Evolutionary conservation across 2,329 filamentous ascomycete genomes (phyloP).

Genomic region (Aspergillus candidus): DNA sequence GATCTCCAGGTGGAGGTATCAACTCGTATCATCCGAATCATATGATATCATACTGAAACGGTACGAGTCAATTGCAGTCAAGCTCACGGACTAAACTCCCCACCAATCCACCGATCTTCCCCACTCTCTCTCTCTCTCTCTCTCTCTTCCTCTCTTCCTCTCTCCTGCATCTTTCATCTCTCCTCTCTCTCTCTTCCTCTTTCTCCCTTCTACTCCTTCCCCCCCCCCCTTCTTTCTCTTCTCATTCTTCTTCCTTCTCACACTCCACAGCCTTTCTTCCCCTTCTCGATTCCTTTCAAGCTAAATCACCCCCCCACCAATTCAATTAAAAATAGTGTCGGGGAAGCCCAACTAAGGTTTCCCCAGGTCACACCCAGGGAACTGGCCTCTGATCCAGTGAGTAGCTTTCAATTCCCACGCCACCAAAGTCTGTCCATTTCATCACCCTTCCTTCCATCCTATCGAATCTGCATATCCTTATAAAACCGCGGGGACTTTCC

Average conservation of each 20-base stretch:
- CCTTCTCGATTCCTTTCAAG: background rate
- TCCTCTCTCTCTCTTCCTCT: constrained; percentile 2
- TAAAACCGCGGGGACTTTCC: too few relatives aligned
- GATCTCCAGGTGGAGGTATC: too few relatives aligned
- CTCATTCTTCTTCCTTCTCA: constrained; percentile 1
- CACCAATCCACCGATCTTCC: background rate
- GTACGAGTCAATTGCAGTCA: background rate
- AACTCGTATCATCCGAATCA: too few relatives aligned
- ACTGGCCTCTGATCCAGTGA: too few relatives aligned
- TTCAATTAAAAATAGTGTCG: background rate
- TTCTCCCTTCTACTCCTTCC: constrained; percentile 4
- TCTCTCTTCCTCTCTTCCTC: background rate
- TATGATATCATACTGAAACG: too few relatives aligned
- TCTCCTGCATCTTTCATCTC: background rate
- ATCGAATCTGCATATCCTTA: too few relatives aligned
- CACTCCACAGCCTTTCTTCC: background rate
- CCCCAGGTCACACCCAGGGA: too few relatives aligned
- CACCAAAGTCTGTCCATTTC: too few relatives aligned
- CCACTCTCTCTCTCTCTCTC: background rate
- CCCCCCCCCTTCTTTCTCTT: constrained; percentile 2
- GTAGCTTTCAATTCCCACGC: too few relatives aligned
- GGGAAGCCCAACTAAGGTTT: too few relatives aligned
- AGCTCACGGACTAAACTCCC: background rate
- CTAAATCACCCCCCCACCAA: background rate
- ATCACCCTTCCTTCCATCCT: too few relatives aligned